Base-by-base conservation (phyloP, 441 rosid genomes). In the Erodium moschatum region DNA sequence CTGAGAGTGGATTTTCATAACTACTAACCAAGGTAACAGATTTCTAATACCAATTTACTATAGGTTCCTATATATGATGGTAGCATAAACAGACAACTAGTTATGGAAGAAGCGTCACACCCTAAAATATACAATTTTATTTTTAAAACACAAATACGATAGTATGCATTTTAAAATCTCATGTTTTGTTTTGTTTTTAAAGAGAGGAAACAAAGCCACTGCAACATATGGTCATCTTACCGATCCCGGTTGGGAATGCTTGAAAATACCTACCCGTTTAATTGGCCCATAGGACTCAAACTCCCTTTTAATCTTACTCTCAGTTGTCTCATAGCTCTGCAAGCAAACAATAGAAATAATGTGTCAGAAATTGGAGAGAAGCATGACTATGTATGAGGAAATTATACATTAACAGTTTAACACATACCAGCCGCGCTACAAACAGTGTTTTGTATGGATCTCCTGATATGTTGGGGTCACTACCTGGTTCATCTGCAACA, bases 291-390 rank as follows among this genome's bases (percentile, higher is more conserved):
- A 92, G 58, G 97, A 86, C 76, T 92, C 98, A 82, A 90, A 86
- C 88, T 92, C 98, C 88, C 97, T 88, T 87, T 90, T 92, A 77
- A 90, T 80, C 81, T 81, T 90, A 87, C 90, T 90, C 85, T 92
- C 96, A 1, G 89, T 73, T 56, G 97, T 88, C 87, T 92, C 98
- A 64, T 92, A 92, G 77, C 82, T 92, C 97, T 92, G 93, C 85
- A 84, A 72, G 21, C 63, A 70, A 56, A 77, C 48, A 77, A 70
- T 33, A 46, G 13, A 75, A 73, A 44, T 62, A 67, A 54, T 24
- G 6, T 61, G 42, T 69, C 63, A 4, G 64, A 65, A 15, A 52
- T 24, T 31, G 35, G 35, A 31, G 5, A 31, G 54, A 68, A 67
- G 31, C 40, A n/a, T 54, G 15, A 68, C 75, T 40, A 67, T 15